A percentile compares a stretch with the other conserved stretches of the same genome.
These are phyloP conservation scores for Blastobotrys capitulatus DNA, from an alignment of 1,139 yeast genomes.

Conservation along the genomic window DNA sequence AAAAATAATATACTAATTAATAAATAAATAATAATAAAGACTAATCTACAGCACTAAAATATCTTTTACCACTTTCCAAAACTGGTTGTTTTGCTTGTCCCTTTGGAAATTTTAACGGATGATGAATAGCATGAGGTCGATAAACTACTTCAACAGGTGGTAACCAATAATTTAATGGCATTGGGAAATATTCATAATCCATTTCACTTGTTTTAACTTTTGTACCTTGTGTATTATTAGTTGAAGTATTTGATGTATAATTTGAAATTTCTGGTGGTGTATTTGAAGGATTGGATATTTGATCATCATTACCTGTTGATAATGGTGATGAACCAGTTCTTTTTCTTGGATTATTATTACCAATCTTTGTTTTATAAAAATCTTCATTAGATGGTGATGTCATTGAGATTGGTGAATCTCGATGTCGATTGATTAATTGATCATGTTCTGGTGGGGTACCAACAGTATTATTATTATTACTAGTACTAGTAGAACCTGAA, in stretches of 20 bases:
- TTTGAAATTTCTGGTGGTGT: constrained; percentile 3
- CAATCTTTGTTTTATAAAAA: background rate
- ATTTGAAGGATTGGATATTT: background rate
- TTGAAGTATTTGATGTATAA: background rate
- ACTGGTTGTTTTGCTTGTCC: constrained; percentile 16
- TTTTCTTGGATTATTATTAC: background rate
- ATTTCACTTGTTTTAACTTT: constrained; percentile 16
- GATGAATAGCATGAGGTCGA: constrained; percentile 56
- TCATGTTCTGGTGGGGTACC: constrained; percentile 6
- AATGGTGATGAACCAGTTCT: background rate
- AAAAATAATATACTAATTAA: background rate
- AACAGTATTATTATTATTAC: background rate
- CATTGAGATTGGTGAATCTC: background rate
- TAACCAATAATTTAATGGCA: constrained; percentile 50
- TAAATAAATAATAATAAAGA: background rate
- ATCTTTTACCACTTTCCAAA: constrained; percentile 39
- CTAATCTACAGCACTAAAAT: constrained; percentile 39
- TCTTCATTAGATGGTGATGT: background rate
- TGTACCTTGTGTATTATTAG: constrained; percentile 4
- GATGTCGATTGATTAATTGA: constrained; percentile 7
- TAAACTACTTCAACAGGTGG: constrained; percentile 58
- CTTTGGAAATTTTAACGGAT: constrained; percentile 24
- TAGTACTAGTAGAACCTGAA: background rate
- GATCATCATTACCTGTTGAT: constrained; percentile 2
- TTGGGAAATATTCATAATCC: constrained; percentile 51